Evolutionary conservation across 495 filamentous ascomycete species (phyloP).

Genomic region (Aspergillus cristatus): DNA sequence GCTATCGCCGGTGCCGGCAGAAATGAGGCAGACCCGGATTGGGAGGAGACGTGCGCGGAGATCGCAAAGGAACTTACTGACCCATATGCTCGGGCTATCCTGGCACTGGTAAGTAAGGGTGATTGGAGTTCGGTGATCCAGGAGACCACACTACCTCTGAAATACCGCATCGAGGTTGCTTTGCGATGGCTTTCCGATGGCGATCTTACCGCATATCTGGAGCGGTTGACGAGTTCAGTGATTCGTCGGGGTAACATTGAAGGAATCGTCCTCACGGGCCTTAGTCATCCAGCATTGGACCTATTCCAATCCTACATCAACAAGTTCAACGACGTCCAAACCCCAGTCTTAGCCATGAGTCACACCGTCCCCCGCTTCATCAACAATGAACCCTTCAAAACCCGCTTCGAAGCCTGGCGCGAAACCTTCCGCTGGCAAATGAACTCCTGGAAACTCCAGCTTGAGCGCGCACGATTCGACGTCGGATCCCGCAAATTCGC

Average conservation of each 20-base stretch:
- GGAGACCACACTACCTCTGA: conserved; percentile 73
- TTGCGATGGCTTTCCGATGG: conserved; percentile 75
- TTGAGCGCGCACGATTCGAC: conserved; percentile 54
- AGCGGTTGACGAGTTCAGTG: conserved; percentile 48
- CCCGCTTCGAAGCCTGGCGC: conserved; percentile 70
- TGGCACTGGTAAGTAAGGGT: conserved; percentile 83
- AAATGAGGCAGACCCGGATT: conserved; percentile 43
- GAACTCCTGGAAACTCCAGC: conserved; percentile 60
- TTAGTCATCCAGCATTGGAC: conserved; percentile 66
- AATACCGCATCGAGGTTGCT: conserved; percentile 78
- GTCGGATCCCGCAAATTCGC: conserved; percentile 53
- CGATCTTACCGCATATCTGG: conserved; percentile 64
- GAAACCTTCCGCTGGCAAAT: conserved; percentile 73
- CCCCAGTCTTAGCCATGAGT: conserved; percentile 75
- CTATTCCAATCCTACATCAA: conserved; percentile 81
- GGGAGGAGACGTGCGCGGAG: conserved; percentile 47
- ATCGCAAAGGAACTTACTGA: conserved; percentile 62
- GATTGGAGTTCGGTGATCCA: conserved; percentile 78
- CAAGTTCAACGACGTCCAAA: conserved; percentile 83
- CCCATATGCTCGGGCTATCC: conserved; percentile 81
- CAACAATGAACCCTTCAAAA: conserved; percentile 41
- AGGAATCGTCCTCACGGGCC: conserved; percentile 79
- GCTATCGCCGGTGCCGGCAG: conserved; percentile 47
- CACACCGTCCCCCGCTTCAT: conserved; percentile 75
- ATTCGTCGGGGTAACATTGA: conserved; percentile 75